Percentiles rank a stretch among this genome's conserved stretches.
Conservation (phyloP, 2,329 filamentous ascomycete genomes). For the Epichloe glyceriae region DNA sequence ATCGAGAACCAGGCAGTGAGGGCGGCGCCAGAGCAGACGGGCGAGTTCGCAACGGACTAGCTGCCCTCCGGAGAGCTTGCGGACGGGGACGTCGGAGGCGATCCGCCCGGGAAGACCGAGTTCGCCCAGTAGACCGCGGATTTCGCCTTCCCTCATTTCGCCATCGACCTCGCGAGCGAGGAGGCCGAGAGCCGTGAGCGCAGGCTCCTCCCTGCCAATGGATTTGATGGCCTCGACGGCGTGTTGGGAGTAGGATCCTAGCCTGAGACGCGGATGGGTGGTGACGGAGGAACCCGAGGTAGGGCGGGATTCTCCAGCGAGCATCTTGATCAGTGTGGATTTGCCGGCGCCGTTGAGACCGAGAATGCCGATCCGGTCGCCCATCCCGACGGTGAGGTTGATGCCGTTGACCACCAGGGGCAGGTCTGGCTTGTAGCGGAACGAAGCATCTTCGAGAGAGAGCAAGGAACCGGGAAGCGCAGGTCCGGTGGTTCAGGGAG, state of each 20-base stretch:
- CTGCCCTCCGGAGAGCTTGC: conserved; percentile 68
- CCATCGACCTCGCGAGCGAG: conserved; percentile 42
- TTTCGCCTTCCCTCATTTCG: conserved; percentile 49
- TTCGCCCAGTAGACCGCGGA: conserved; percentile 52
- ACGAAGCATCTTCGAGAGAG: conserved; percentile 56
- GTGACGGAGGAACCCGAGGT: conserved; percentile 48
- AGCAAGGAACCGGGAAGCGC: conserved; percentile 61
- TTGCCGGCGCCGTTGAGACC: conserved; percentile 76
- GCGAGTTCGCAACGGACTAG: conserved; percentile 54
- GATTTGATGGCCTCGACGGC: conserved; percentile 56
- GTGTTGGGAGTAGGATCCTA: conserved; percentile 72
- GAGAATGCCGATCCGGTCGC: conserved; percentile 61
- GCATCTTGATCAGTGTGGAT: conserved; percentile 60
- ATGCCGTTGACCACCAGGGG: conserved; percentile 45
- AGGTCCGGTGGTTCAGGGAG: conserved; percentile 55
- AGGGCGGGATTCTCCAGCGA: conserved; percentile 47
- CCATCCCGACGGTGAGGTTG: conserved; percentile 55
- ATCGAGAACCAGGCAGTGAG: conserved; percentile 64
- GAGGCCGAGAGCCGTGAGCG: conserved; percentile 52
- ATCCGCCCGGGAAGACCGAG: conserved; percentile 58
- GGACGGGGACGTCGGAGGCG: conserved; percentile 60
- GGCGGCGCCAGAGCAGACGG: conserved; percentile 51
- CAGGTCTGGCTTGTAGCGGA: conserved; percentile 40
- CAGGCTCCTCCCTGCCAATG: conserved; percentile 33
- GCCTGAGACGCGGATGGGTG: conserved; percentile 53